phyloP scores from a whole-genome alignment of 2,329 filamentous ascomycete genomes.

The Fonsecaea multimorphosa region DNA sequence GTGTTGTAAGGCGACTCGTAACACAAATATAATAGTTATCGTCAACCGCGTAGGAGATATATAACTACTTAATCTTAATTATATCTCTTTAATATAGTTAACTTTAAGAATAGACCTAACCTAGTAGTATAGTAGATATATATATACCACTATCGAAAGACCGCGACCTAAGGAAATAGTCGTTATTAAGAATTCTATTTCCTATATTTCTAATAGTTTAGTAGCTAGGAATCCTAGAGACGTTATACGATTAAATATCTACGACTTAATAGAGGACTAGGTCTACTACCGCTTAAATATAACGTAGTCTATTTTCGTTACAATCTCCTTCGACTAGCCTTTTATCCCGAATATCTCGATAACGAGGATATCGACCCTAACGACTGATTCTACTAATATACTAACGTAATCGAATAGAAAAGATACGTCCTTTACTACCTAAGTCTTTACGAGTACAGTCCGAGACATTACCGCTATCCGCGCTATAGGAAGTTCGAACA shows the following conservation, averaged over 20 bases:
- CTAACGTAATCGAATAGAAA: background rate
- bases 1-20: no score
- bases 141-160: background rate
- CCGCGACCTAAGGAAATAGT: background rate
- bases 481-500: background rate
- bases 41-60: no score
- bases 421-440: background rate
- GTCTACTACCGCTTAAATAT: background rate
- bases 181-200: background rate
- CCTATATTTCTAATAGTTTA: background rate
- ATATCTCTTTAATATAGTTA: no score
- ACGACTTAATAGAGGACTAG: background rate
- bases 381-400: background rate
- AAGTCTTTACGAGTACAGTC: background rate
- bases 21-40: conserved; percentile 1
- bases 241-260: background rate
- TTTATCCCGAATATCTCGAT: background rate
- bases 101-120: background rate
- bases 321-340: background rate
- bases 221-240: background rate
- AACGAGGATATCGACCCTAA: background rate
- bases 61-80: no score
- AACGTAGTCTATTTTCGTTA: background rate
- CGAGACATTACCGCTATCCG: background rate
- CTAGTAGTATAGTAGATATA: background rate